Conservation (phyloP, 768 basidiomycete genomes). For the Kwoniella newhampshirensis region DNA sequence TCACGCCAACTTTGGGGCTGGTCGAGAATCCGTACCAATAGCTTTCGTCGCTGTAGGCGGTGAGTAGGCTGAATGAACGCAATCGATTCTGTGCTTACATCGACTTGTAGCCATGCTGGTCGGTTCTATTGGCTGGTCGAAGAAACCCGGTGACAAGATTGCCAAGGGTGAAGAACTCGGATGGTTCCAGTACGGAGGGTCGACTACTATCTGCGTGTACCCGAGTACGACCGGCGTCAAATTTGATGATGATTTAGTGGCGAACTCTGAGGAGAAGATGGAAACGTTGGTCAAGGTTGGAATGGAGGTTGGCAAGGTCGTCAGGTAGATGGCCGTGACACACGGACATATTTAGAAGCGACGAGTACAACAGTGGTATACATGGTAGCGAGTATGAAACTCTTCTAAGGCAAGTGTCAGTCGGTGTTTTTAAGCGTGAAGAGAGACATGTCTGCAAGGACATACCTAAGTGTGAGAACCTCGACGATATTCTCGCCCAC, state of each 20-base stretch:
- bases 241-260: slow-evolving; percentile 63
- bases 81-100: not conserved
- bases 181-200: slow-evolving; percentile 73
- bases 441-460: slow-evolving; percentile 4
- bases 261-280: slow-evolving; percentile 60
- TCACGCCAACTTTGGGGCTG: slow-evolving; percentile 38
- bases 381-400: slow-evolving; percentile 1
- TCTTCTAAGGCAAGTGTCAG: not conserved
- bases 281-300: slow-evolving; percentile 70
- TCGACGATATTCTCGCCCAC: not conserved
- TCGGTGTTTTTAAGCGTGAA: not conserved
- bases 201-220: slow-evolving; percentile 66
- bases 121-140: slow-evolving; percentile 69
- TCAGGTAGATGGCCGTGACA: not conserved
- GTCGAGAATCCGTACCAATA: slow-evolving; percentile 54
- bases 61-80: slow-evolving; percentile 17
- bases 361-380: slow-evolving; percentile 16
- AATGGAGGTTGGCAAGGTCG: slow-evolving; percentile 50
- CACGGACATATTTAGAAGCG: not conserved
- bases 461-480: not conserved
- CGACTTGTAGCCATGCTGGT: slow-evolving; percentile 64
- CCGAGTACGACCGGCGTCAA: slow-evolving; percentile 57
- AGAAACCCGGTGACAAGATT: slow-evolving; percentile 49
- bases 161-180: slow-evolving; percentile 60
- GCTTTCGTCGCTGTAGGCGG: slow-evolving; percentile 74